Evolutionary conservation across 140 eudicot genomes (phyloP), one percentile per base, ranked within the genome.

Genomic region (Erigeron philadelphicus): DNA sequence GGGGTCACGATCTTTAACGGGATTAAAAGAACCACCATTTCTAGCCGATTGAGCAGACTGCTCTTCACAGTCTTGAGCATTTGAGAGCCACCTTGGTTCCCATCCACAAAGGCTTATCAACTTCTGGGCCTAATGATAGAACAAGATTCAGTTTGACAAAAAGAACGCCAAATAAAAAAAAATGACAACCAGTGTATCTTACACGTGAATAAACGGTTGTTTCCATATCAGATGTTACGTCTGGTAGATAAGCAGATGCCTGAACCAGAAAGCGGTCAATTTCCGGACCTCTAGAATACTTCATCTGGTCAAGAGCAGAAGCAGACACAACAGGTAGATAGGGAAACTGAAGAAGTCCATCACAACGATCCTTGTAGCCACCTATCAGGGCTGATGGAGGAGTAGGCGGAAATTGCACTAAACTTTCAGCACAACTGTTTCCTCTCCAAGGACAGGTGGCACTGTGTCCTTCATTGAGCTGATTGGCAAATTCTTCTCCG

Each of bases 31-130:
- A 79, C 68, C 76, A 44, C 90, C 95, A 52, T 85, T 76, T 73
- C 94, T 84, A 63, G 96, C 90, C 19, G 98, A 92, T 76, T 92
- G 98, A 72, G 96, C 96, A 65, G 98, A 86, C 86, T 88, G 86
- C 63, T 92, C 98, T 84, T 92, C 98, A 78, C 87, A 88, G 77
- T 92, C 98, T 82, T 88, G 98, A 67, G 84, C 77, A 76, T 86
- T 87, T 58, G 88, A 80, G 64, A 83, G 90, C 98, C 98, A 92
- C 70, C 87, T 88, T 7, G 98, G 98, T 73, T 92, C 98, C 98
- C 98, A 92, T 53, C 98, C 98, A 81, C 98, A 92, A 25, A 92
- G 83, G 80, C 96, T 89, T 79, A 84, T 86, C 79, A 92, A 59
- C 81, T 88, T 92, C 73, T 84, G 96, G 62, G 98, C 96, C 98